Evolutionary conservation across 257 asterid genomes (phyloP), one percentile per base, ranked within the genome.

Genomic region (Plectranthus barbatus): DNA sequence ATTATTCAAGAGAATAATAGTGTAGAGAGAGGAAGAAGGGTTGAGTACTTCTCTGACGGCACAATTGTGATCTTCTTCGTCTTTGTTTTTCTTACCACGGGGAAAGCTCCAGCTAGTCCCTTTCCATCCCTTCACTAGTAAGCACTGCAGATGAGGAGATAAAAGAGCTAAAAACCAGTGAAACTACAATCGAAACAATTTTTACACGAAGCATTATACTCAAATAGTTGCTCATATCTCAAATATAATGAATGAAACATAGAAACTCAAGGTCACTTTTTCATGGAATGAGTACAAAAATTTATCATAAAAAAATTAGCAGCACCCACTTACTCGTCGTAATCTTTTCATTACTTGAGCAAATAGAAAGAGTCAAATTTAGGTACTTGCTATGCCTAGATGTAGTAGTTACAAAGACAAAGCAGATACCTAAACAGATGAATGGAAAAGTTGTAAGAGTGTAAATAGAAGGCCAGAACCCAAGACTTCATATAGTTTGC

Each of bases 21-120:
- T 17, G 41, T 8, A 6, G 10, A 31, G 7, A 39, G 0, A 69
- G 45, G 40, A 68, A 62, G 64, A 61, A 66, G 33, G 49, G 6
- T 57, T 15, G 45, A 71, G 33, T 83, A 88, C 96, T 71, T 88
- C 96, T 88, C 95, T 81, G 48, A 88, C 64, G 55, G 96, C 96
- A 80, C 96, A 88, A 9, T 77, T 72, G 65, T 85, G 87, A 70
- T 88, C 96, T 69, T 88, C 96, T 74, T 88, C 96, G 24, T 88
- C 96, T 75, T 88, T 88, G 65, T 73, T 85, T 80, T 88, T 85
- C 62, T 88, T 88, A n/a, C 96, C 96, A 73, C 95, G 95, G 6
- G 96, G 96, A 77, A 88, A 85, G 71, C 96, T 88, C 96, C 96
- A 88, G 76, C 96, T 88, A 51, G 90, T 64, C 49, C 96, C 96